phyloP scores from a whole-genome alignment of 129 eudicot species.

The Artemisia argyi region DNA sequence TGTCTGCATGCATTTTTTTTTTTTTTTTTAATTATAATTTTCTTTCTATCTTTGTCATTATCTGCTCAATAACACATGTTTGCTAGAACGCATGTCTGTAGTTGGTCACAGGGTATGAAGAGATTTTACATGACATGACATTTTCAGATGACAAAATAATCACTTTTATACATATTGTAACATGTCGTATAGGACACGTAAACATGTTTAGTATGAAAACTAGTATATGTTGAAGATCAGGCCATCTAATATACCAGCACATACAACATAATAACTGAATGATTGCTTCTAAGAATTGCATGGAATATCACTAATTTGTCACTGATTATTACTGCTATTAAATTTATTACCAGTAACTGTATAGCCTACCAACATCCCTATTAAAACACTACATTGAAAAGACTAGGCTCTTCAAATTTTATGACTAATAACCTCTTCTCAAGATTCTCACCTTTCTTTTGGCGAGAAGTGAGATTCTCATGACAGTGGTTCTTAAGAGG shows the following conservation, averaged over 20 bases:
- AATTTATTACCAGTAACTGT: not conserved
- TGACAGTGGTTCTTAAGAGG: too few relatives aligned
- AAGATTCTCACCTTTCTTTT: too few relatives aligned
- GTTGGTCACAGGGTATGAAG: not conserved
- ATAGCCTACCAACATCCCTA: not conserved
- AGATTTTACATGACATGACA: not conserved
- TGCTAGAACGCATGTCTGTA: not conserved
- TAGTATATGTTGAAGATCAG: not conserved
- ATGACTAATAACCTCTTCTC: too few relatives aligned
- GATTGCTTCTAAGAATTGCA: not conserved
- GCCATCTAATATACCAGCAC: too few relatives aligned
- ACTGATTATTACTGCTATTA: not conserved
- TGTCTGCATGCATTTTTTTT: not conserved
- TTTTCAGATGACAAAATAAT: not conserved
- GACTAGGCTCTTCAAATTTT: too few relatives aligned
- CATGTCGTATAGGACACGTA: not conserved
- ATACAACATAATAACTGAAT: not conserved
- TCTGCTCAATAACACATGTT: not conserved
- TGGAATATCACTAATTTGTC: not conserved
- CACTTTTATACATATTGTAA: not conserved
- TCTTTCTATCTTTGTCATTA: not conserved
- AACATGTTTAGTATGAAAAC: not conserved
- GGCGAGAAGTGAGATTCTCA: too few relatives aligned
- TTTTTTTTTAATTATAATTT: not conserved
- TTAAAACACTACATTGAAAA: too few relatives aligned